Evolutionary conservation across 1,284 basidiomycete species (phyloP).

Genomic region (Rugosomyces carneus): DNA sequence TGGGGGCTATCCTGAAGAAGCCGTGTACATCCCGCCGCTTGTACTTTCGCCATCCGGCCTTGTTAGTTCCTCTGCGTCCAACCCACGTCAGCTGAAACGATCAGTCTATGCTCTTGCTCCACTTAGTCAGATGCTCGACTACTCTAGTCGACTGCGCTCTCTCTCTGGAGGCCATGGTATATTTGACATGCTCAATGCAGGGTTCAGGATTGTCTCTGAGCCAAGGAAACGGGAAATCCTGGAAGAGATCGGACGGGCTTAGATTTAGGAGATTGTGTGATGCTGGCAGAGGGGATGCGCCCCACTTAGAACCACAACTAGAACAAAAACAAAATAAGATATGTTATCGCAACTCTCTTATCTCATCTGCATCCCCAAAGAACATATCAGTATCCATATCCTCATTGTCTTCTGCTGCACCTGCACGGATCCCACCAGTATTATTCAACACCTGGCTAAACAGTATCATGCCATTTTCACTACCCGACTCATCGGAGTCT

Average conservation of each 20-base stretch:
- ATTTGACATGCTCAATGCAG: slow-evolving; percentile 74
- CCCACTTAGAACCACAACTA: not conserved
- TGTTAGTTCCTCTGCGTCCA: slow-evolving; percentile 24
- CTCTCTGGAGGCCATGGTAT: slow-evolving; percentile 77
- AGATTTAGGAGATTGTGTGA: no score
- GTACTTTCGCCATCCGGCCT: slow-evolving; percentile 62
- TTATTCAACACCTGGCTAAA: slow-evolving; percentile 69
- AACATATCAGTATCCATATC: slow-evolving; percentile 67
- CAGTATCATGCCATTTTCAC: slow-evolving; percentile 55
- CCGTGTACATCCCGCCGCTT: slow-evolving; percentile 67
- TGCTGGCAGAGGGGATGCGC: no score
- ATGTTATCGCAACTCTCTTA: slow-evolving; percentile 42
- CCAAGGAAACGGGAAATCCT: slow-evolving; percentile 62
- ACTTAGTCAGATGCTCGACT: slow-evolving; percentile 75
- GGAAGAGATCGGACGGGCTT: slow-evolving; percentile 69
- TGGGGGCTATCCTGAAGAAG: slow-evolving; percentile 48
- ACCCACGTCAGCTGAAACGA: slow-evolving; percentile 40
- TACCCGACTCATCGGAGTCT: slow-evolving; percentile 33
- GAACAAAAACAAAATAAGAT: not conserved
- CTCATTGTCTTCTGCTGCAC: slow-evolving; percentile 56
- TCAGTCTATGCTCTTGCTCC: slow-evolving; percentile 70
- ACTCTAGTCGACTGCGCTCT: slow-evolving; percentile 71
- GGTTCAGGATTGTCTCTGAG: slow-evolving; percentile 63
- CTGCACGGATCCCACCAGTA: slow-evolving; percentile 46
- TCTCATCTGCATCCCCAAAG: slow-evolving; percentile 77